Evolutionary conservation across 305 asterid genomes (phyloP), one percentile per base, ranked within the genome.

Genomic region (Rubia balearica): DNA sequence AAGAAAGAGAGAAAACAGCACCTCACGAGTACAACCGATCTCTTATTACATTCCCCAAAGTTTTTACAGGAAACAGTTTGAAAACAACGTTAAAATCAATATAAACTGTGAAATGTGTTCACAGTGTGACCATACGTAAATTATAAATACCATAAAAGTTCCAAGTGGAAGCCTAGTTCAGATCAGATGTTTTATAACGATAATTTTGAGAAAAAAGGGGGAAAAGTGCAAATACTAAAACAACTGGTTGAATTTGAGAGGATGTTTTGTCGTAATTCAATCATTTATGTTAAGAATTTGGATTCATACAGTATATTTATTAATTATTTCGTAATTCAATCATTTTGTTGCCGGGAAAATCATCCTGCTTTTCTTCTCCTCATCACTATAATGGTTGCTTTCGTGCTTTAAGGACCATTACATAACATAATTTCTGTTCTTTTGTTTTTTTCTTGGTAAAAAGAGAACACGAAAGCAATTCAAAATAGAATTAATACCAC

Each of bases 211-310:
- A 21, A 45, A 67, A n/a, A n/a, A n/a, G n/a, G n/a, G n/a, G n/a
- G n/a, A 65, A 22, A 36, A 11, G 41, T 67, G 59, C 21, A 67
- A 49, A 24, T 22, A 45, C 48, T 5, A 45, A 51, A n/a, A 21
- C 24, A 56, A 56, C 61, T 67, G 61, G 61, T 46, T 53, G 66
- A n/a, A n/a, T 16, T 14, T 53, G 65, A 60, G 65, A 72, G 57
- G 43, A 40, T 13, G 22, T 36, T 63, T 72, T 63, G 65, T 63
- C 70, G n/a, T 5, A 38, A 41, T 55, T 53, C 6, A 53, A 40
- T 53, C 24, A 33, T 36, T 16, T 36, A 22, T 48, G 27, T 38
- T 3, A 19, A 21, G n/a, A 7, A 24, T 30, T 16, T 8, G 13
- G 6, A 53, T 11, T 11, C 38, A 1, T 48, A 5, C 7, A 24